Base-by-base conservation (phyloP, 768 basidiomycete genomes). In the Podaxis sp. region DNA sequence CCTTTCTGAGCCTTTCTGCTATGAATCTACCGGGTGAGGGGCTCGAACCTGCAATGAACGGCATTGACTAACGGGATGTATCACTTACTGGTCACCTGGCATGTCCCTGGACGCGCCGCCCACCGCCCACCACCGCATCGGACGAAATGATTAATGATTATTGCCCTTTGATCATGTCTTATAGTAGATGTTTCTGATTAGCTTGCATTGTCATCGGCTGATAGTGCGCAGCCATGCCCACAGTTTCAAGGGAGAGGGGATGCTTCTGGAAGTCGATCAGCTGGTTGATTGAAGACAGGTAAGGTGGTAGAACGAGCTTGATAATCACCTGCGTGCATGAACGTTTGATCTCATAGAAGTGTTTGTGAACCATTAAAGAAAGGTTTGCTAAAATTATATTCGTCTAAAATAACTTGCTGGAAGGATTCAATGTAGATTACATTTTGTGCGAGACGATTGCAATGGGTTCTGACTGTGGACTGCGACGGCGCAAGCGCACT, bases 231-330 rank as follows among this genome's bases (percentile, higher is more conserved):
- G 25, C 24, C 25, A 15, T 37, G 41, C 27, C 15, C 25, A 47
- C 43, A 37, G 25, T 51, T 24, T 24, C 27, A 49, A 55, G 22
- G 57, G 24, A 24, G 37, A 46, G 53, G n/a, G 25, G 38, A 36
- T 38, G 52, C 59, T 55, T 61, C 60, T 43, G 53, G 52, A 61
- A 55, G 60, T 55, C 51, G 55, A 62, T 62, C 46, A 55, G 54
- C 60, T 61, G 54, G 60, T 24, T 43, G 38, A 36, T 54, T 53
- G 37, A 22, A 22, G 41, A n/a, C 13, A 54, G 9, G 49, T 41
- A n/a, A 52, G 37, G 50, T 59, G 38, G 33, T 33, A 46, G n/a
- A 27, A 25, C 19, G 24, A 9, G 51, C 29, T 60, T 60, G 59
- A 60, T 53, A 61, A 61, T 55, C 57, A 59, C 49, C 43, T 58